Base-by-base conservation (phyloP, 768 basidiomycete species). In the Leccinellum rugosiceps region DNA sequence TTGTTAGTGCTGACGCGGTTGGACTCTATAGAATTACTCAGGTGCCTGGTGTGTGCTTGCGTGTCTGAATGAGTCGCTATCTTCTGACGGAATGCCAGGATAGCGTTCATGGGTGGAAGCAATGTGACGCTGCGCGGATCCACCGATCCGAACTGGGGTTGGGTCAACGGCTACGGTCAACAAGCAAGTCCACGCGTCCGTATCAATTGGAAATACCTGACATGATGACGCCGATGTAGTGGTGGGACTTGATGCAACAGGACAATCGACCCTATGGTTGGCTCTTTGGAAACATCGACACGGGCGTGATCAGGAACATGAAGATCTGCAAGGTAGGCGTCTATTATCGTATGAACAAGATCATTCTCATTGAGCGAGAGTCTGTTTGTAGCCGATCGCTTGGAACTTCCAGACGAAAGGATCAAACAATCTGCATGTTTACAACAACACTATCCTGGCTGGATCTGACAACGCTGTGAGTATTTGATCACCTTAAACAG, bases 111-210 rank as follows among this genome's bases (percentile, higher is more conserved):
- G 3, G 82, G 80, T 13, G 83, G 85, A 4, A 78, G 65, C 41
- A 85, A 85, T 54, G 81, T 86, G 45, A 85, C 83, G 10, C 66
- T 87, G 7, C 73, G 81, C 26, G 83, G 86, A 0, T 78, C 80
- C 21, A 70, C 65, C 11, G 80, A 86, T 58, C 79, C 82, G 0
- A 57, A 81, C 3, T 83, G 82, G 81, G 84, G 85, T n/a, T 86
- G 84, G 84, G 77, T 87, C 0, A 79, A 85, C 60, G 81, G 74
- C 2, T 79, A 86, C 51, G 85, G 85, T 1, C 82, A 85, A 70
- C 75, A 75, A 31, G 80, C 79, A 55, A 50, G 72, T 34, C 17
- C 28, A 19, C 52, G 32, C 41, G 30, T 34, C 25, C 8, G n/a
- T 43, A 26, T 26, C 13, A 30, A 19, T n/a, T 13, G 10, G 19